Base-by-base conservation (phyloP, 2,329 filamentous ascomycete genomes). In the Xylariaceae sp. region DNA sequence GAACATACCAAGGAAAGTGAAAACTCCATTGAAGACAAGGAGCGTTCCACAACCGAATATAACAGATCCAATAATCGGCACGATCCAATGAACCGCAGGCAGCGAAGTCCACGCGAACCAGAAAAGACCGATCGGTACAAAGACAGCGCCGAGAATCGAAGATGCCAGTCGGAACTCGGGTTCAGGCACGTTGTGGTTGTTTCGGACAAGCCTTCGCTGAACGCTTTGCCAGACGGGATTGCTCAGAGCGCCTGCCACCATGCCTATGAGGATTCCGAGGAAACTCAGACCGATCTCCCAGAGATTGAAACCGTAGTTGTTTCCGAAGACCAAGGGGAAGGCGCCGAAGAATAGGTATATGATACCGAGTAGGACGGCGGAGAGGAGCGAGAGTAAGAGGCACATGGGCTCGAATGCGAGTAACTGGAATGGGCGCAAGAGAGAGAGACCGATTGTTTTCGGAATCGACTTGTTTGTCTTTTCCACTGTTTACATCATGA, bases 281-380 rank as follows among this genome's bases (percentile, higher is more conserved):
- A 96, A 96, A 11, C 85, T 82, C 58, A 94, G 76, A n/a, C 92
- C 92, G 9, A 84, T 79, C 74, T 96, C 88, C 80, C 88, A 94
- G 9, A 91, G 77, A 56, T 84, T 85, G 76, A 96, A 92, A 17
- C 83, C 85, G 71, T 95, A 88, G 51, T 88, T 86, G 50, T 80
- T 82, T 30, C 79, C 73, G 70, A 96, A 96, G 13, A 96, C 86
- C 50, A 95, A 77, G 4, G 88, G 83, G 68, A 96, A 96, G 0
- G 92, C 91, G 17, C 91, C 91, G 72, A 96, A 95, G 77, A 95
- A 96, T 45, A 96, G 83, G 71, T 96, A 96, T 2, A 96, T 76
- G 50, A 96, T 88, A 4, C 92, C 92, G 6, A 96, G 79, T n/a
- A 96, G 77, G 56, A 97, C 84, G 45, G 91, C 90, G 0, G 89